Conservation (phyloP, 805 yeast genomes). For the Nakazawaea wickerhamii region DNA sequence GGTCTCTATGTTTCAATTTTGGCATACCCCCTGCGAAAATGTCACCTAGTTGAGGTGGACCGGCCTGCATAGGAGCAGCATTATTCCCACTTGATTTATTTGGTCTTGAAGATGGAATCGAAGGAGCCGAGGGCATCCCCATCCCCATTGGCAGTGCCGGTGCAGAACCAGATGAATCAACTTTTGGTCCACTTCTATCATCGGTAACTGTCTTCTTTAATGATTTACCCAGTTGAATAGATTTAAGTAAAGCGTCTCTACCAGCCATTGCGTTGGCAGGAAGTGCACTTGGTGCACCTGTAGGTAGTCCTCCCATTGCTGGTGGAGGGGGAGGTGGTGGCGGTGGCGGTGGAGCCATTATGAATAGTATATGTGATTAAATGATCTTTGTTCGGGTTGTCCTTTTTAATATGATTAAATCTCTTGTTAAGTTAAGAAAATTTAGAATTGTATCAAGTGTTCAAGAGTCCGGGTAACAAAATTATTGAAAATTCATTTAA, state of each 20-base stretch:
- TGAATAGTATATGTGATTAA: conserved; percentile 3
- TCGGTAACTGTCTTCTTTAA: conserved; percentile 61
- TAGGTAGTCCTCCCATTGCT: conserved; percentile 28
- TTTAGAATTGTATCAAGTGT: no score
- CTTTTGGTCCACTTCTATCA: conserved; percentile 59
- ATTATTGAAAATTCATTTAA: no score
- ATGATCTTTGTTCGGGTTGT: background rate
- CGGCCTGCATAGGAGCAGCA: conserved; percentile 18
- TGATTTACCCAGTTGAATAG: conserved; percentile 65
- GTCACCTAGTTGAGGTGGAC: conserved; percentile 54
- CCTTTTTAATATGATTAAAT: background rate
- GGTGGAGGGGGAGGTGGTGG: conserved; percentile 63
- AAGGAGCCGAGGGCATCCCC: conserved; percentile 23
- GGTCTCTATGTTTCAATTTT: conserved; percentile 48
- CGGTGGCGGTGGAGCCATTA: conserved; percentile 44
- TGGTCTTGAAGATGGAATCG: conserved; percentile 16
- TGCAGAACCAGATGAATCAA: conserved; percentile 31
- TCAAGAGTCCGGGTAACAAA: background rate
- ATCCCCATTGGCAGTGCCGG: conserved; percentile 14
- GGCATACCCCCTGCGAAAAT: conserved; percentile 80
- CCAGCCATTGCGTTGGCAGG: conserved; percentile 27
- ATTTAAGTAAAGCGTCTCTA: conserved; percentile 64
- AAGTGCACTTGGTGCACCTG: conserved; percentile 27
- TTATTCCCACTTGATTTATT: conserved; percentile 4
- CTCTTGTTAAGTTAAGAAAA: no score